Conservation (phyloP, 169 alveolate species). For the Plasmodium malariae region DNA sequence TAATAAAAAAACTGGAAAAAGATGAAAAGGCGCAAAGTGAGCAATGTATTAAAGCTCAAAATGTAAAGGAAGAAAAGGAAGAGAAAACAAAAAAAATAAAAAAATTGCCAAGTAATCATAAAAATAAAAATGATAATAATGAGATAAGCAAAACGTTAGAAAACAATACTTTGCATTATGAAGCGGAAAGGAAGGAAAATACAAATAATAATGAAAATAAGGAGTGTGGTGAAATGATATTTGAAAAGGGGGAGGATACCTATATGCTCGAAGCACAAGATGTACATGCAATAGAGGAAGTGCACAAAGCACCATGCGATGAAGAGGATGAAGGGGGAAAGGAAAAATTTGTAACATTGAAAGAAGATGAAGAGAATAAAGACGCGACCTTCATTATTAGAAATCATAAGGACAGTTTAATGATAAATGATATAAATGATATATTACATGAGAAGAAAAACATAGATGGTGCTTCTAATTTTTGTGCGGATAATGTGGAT, state of each 20-base stretch:
- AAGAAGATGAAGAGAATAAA: background rate
- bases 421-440: background rate
- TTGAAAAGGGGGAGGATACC: no score
- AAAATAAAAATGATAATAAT: background rate
- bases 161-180: background rate
- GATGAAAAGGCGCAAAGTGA: background rate
- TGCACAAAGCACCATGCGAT: background rate
- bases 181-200: background rate
- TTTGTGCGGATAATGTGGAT: background rate
- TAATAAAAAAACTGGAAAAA: background rate
- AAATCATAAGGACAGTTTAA: background rate
- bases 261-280: background rate
- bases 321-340: background rate
- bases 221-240: background rate
- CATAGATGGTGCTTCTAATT: background rate
- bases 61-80: background rate
- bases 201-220: background rate
- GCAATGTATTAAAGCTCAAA: no score
- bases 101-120: background rate
- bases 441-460: background rate
- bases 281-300: background rate
- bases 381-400: background rate
- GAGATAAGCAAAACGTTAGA: background rate
- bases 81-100: no score
- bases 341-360: background rate